Evolutionary conservation across 2,329 filamentous ascomycete species (phyloP), one percentile per base, ranked within the genome.

Genomic region (Talaromyces sp.): DNA sequence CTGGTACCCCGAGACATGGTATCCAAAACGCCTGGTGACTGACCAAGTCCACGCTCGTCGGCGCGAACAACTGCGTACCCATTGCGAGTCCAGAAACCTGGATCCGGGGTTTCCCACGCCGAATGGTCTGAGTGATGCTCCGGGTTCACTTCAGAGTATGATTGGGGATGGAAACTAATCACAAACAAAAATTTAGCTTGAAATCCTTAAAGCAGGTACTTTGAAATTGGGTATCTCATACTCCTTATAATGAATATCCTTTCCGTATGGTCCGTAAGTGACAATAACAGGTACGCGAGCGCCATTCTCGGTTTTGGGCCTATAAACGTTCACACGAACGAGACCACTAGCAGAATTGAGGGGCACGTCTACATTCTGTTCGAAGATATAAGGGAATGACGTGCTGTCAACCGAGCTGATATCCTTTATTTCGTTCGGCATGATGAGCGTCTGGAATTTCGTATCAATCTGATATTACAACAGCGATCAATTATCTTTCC

Each of bases 201-300:
- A 27, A 31, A 10, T 0, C n/a, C 11, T 19, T 13, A 5, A 31
- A 13, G 14, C 7, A 9, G 24, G 14, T 5, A 19, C 13, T 41
- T 27, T 6, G 3, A 22, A 11, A 54, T 7, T 5, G 22, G 10
- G 4, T 69, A 82, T 79, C 31, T 59, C 65, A 14, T 41, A 70
- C 69, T 69, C 70, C 65, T 81, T 78, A 72, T 91, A 91, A 22
- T 82, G 84, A 41, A 90, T 89, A 69, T 91, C 88, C 69, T 92
- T 91, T 54, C 89, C 89, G 68, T 91, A 91, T 0, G 89, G 89
- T 0, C 89, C 89, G 68, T 91, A 91, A 0, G 88, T 91, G 2
- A 89, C 85, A 9, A 91, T 73, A 0, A 90, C 88, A 0, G 89
- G 89, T 24, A 68, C 67, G 74, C 78, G 70, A 10, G 54, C 43